Evolutionary conservation across 2,329 filamentous ascomycete genomes (phyloP).

Genomic region (Incumbomyces lentus): DNA sequence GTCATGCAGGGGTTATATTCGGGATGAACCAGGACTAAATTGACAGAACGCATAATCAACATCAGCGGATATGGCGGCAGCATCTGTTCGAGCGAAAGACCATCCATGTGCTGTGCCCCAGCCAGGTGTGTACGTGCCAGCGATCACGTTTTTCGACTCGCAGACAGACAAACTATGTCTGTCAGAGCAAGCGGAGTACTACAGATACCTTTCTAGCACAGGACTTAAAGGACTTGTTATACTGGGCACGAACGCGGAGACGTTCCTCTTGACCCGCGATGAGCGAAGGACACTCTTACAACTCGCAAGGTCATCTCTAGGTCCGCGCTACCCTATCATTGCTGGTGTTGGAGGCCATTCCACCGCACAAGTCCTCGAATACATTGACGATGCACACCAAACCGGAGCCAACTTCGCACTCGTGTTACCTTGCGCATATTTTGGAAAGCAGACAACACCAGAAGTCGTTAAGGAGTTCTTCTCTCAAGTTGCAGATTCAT

Average conservation of each 20-base stretch:
- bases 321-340: slow-evolving; percentile 47
- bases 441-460: slow-evolving; percentile 49
- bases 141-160: slow-evolving; percentile 45
- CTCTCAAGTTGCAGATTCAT: slow-evolving; percentile 41
- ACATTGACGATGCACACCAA: slow-evolving; percentile 46
- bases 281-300: slow-evolving; percentile 48
- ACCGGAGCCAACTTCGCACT: slow-evolving; percentile 53
- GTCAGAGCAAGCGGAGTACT: slow-evolving; percentile 40
- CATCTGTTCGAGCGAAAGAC: too few species aligned
- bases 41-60: too few species aligned
- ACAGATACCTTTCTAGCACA: slow-evolving; percentile 38
- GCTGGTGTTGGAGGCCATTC: slow-evolving; percentile 54
- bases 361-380: slow-evolving; percentile 51
- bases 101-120: slow-evolving; percentile 19
- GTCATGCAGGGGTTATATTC: too few species aligned
- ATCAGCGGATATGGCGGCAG: too few species aligned
- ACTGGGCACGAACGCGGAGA: slow-evolving; percentile 46
- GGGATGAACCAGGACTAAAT: too few species aligned
- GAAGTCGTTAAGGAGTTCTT: slow-evolving; percentile 51
- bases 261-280: slow-evolving; percentile 47
- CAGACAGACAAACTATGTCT: slow-evolving; percentile 39
- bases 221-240: slow-evolving; percentile 44
- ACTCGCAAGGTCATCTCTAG: slow-evolving; percentile 42
- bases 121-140: slow-evolving; percentile 41
- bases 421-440: slow-evolving; percentile 54